Percentiles rank a stretch among this genome's conserved stretches.
phyloP scores from a whole-genome alignment of 202 grass and related monocot genomes.

The Zizania palustris region DNA sequence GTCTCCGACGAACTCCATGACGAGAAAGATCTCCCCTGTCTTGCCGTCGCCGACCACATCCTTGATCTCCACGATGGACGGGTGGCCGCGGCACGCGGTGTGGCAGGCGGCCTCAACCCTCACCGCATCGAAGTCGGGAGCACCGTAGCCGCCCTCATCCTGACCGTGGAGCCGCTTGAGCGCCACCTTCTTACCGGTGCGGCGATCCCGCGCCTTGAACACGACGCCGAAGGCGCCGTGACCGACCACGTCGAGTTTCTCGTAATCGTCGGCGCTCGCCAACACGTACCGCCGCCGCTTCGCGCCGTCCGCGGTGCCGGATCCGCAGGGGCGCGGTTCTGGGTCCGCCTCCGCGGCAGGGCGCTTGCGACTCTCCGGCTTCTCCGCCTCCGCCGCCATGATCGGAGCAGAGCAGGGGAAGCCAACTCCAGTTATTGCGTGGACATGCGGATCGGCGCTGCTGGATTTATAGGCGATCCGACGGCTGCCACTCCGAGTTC shows the following conservation, averaged over 20 bases:
- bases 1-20: constrained; percentile 36
- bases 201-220: background rate
- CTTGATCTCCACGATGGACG: constrained; percentile 17
- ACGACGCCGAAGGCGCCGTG: background rate
- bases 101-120: constrained; percentile 12
- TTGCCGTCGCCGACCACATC: constrained; percentile 9
- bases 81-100: constrained; percentile 32
- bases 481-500: too few species aligned
- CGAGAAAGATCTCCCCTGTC: constrained; percentile 17
- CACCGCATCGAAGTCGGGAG: background rate
- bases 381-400: too few species aligned
- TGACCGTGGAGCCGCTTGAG: background rate
- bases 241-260: background rate
- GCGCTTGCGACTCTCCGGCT: too few species aligned
- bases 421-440: too few species aligned
- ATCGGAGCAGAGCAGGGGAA: too few species aligned
- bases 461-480: too few species aligned
- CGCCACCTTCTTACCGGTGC: background rate
- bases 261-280: background rate
- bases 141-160: background rate
- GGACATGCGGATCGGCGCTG: too few species aligned
- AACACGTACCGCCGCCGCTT: too few species aligned
- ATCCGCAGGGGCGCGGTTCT: too few species aligned
- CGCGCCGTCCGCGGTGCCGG: too few species aligned
- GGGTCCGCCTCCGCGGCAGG: too few species aligned